Percentiles rank a stretch among this genome's conserved stretches.
Evolutionary conservation across 805 yeast species (phyloP).

Genomic region (Babjeviella inositovora): DNA sequence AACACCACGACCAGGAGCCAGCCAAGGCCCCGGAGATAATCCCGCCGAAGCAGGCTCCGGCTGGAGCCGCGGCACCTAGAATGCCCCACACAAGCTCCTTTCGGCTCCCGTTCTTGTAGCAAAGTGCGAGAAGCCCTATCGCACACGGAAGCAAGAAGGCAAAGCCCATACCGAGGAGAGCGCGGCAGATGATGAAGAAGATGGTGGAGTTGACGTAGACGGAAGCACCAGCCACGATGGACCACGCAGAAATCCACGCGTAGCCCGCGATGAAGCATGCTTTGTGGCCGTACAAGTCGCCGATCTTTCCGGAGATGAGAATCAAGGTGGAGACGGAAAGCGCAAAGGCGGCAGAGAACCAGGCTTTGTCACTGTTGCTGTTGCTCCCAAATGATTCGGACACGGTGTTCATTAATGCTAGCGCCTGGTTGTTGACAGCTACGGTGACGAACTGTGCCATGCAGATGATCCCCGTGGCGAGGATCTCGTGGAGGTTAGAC

Average conservation of each 20-base stretch:
- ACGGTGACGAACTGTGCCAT: no score
- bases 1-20: slow-evolving; percentile 47
- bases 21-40: slow-evolving; percentile 30
- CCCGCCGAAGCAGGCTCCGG: slow-evolving; percentile 42
- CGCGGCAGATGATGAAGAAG: slow-evolving; percentile 38
- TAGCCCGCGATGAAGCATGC: slow-evolving; percentile 37
- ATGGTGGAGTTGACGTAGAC: slow-evolving; percentile 27
- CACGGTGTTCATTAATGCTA: no score
- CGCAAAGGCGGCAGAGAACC: slow-evolving; percentile 65
- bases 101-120: slow-evolving; percentile 22
- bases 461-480: no score
- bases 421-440: no score
- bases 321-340: slow-evolving; percentile 63
- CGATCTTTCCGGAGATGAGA: slow-evolving; percentile 49
- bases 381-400: no score
- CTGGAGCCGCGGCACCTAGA: slow-evolving; percentile 48
- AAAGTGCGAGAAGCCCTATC: slow-evolving; percentile 33
- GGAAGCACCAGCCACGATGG: slow-evolving; percentile 42
- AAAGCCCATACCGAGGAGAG: slow-evolving; percentile 50
- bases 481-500: no score
- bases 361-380: no score
- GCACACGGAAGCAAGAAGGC: slow-evolving; percentile 46
- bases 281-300: slow-evolving; percentile 58
- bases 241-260: slow-evolving; percentile 37
- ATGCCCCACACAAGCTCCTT: slow-evolving; percentile 39